Evolutionary conservation across 2,329 filamentous ascomycete genomes (phyloP).

Genomic region (Akanthomyces uredinophilus): DNA sequence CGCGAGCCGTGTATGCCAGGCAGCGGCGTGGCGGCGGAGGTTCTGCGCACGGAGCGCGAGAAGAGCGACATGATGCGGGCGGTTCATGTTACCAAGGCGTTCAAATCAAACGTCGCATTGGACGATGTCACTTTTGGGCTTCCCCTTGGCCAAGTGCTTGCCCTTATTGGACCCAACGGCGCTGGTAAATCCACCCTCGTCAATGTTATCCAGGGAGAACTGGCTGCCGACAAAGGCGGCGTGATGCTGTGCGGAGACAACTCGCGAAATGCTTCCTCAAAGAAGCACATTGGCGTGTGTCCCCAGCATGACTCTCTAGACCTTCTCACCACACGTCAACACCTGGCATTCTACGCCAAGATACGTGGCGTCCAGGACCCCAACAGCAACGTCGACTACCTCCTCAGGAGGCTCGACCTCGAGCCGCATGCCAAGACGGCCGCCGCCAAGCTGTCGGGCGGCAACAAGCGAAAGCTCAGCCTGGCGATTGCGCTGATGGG

Average conservation of each 20-base stretch:
- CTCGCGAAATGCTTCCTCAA: slow-evolving; percentile 50
- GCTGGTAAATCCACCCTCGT: slow-evolving; percentile 85
- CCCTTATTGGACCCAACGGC: slow-evolving; percentile 77
- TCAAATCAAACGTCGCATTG: slow-evolving; percentile 66
- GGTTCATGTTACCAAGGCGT: slow-evolving; percentile 68
- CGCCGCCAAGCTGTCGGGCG: slow-evolving; percentile 71
- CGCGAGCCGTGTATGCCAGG: slow-evolving; percentile 2
- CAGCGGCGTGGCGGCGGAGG: background rate
- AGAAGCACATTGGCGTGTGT: slow-evolving; percentile 67
- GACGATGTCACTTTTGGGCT: slow-evolving; percentile 78
- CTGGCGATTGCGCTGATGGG: slow-evolving; percentile 83
- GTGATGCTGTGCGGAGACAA: slow-evolving; percentile 72
- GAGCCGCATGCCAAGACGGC: slow-evolving; percentile 62
- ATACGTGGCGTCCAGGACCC: slow-evolving; percentile 69
- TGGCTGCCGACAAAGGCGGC: slow-evolving; percentile 57
- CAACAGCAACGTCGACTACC: slow-evolving; percentile 65
- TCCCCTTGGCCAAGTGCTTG: slow-evolving; percentile 69
- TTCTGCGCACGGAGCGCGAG: slow-evolving; percentile 48
- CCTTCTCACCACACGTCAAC: slow-evolving; percentile 75
- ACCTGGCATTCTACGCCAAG: slow-evolving; percentile 71
- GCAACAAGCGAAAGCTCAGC: slow-evolving; percentile 81
- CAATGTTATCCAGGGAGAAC: slow-evolving; percentile 73
- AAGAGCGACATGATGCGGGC: slow-evolving; percentile 62
- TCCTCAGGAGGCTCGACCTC: slow-evolving; percentile 70
- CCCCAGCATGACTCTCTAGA: slow-evolving; percentile 81